Evolutionary conservation across 441 rosid genomes (phyloP), one percentile per base, ranked within the genome.

Genomic region (Pelargonium cotyledonis): DNA sequence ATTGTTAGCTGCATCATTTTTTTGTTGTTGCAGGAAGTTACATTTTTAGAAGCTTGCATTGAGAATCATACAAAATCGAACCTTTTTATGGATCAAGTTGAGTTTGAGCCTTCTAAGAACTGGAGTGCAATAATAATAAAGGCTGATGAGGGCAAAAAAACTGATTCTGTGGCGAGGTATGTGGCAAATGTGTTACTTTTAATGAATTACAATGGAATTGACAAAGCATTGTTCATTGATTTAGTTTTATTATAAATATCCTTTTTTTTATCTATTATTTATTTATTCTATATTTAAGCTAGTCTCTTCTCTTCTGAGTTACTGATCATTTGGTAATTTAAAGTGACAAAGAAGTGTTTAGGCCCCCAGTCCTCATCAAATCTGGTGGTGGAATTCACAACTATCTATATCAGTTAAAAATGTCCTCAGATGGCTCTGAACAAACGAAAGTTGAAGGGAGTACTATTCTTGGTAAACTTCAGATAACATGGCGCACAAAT

Each of bases 31-130:
- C 90, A 95, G 97, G 99, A 90, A 77, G 79, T 80, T 51, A 90
- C 98, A 67, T 90, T 76, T 77, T 77, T 95, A 75, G 99, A 95
- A 80, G 98, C 97, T 31, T 95, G 96, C 83, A 86, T 95, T 76
- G 97, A 92, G 77, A 95, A 92, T 80, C 98, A 90, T 77, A 90
- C 97, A 70, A 95, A 95, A 80, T 76, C 94, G 58, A 89, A 84
- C 83, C 95, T 92, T 77, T 90, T 87, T 65, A 88, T 95, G 98
- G 98, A 92, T 78, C 97, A 88, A 90, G 98, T 92, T 76, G 97
- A 95, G 79, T 95, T 95, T 80, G 99, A 95, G 82, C 96, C 99
- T 62, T 82, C 98, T 68, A 87, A 82, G 73, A 75, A 83, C 77
- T 92, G 98, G 98, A 85, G 66, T 80, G 96, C 94, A 29, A 79